Evolutionary conservation across 176 grass and related monocot genomes (phyloP).

Genomic region (Phoenix roebelenii): DNA sequence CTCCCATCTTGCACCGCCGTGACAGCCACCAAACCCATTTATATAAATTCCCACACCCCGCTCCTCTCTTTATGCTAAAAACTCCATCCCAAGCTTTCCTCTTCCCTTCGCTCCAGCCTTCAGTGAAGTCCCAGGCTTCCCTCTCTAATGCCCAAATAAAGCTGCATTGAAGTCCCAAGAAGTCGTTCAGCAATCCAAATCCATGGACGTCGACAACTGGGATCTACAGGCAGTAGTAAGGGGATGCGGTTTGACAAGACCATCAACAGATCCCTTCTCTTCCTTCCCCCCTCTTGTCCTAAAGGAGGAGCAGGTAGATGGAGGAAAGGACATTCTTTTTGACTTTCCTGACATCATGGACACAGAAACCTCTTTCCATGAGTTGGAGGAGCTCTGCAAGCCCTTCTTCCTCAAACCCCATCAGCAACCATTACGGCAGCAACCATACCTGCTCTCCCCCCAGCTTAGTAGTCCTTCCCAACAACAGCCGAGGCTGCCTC

Average conservation of each 20-base stretch:
- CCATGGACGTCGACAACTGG: constrained; percentile 76
- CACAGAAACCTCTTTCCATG: neutral
- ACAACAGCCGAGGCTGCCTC: neutral
- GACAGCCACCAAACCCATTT: too few species aligned
- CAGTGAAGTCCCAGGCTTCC: too few species aligned
- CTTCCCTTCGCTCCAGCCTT: too few species aligned
- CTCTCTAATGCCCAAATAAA: too few species aligned
- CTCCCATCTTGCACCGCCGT: too few species aligned
- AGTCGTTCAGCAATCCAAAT: too few species aligned
- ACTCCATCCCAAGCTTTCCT: too few species aligned
- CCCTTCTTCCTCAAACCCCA: neutral
- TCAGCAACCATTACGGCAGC: neutral
- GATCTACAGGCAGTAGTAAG: constrained; percentile 88
- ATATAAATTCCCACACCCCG: too few species aligned
- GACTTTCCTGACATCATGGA: neutral
- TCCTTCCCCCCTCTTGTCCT: neutral
- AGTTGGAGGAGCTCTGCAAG: constrained; percentile 10
- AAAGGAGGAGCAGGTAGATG: neutral
- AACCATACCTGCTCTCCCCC: neutral
- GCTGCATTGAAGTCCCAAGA: too few species aligned
- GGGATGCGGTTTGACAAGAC: constrained; percentile 40
- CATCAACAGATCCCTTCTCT: constrained; percentile 1
- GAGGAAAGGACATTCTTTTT: neutral
- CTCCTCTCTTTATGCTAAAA: too few species aligned
- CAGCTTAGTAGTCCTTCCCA: neutral